Conservation (phyloP, 306 rosid genomes). For the Pterocarpus macrocarpus region DNA sequence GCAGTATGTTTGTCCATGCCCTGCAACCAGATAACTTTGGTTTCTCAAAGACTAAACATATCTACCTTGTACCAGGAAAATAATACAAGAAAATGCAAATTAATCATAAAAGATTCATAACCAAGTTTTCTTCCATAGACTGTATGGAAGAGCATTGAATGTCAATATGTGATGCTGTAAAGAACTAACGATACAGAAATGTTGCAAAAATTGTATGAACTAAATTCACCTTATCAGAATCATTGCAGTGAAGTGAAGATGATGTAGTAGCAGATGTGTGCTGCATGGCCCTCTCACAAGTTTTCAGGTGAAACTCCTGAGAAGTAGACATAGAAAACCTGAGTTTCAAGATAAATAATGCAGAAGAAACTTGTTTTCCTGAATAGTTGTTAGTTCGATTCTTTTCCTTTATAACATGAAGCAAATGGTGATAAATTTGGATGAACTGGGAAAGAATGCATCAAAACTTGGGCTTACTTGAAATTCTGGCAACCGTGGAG, state of each 20-base stretch:
- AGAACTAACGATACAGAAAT: not conserved
- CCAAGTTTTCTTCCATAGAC: not conserved
- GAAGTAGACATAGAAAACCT: slow-evolving; percentile 44
- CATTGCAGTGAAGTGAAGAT: slow-evolving; percentile 61
- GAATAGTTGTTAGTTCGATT: slow-evolving; percentile 28
- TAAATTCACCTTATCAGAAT: slow-evolving; percentile 61
- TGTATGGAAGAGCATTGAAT: not conserved
- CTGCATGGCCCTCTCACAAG: slow-evolving; percentile 86
- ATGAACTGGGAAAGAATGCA: slow-evolving; percentile 16
- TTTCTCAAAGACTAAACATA: slow-evolving; percentile 41
- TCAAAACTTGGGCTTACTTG: slow-evolving; percentile 61
- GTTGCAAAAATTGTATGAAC: slow-evolving; percentile 21
- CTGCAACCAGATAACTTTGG: slow-evolving; percentile 61
- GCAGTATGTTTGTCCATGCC: slow-evolving; percentile 55
- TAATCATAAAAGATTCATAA: slow-evolving; percentile 33
- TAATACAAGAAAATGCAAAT: slow-evolving; percentile 30
- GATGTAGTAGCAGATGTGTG: slow-evolving; percentile 64
- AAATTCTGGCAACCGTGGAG: slow-evolving; percentile 89
- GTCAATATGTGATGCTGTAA: not conserved
- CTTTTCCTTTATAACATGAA: slow-evolving; percentile 3
- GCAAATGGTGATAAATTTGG: slow-evolving; percentile 9
- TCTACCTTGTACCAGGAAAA: slow-evolving; percentile 31
- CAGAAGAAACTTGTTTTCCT: slow-evolving; percentile 25
- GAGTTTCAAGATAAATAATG: slow-evolving; percentile 37
- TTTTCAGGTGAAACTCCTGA: slow-evolving; percentile 89